Percentiles rank a stretch among this genome's conserved stretches.
phyloP scores from a whole-genome alignment of 2,329 filamentous ascomycete genomes.

The Nemania sp. region DNA sequence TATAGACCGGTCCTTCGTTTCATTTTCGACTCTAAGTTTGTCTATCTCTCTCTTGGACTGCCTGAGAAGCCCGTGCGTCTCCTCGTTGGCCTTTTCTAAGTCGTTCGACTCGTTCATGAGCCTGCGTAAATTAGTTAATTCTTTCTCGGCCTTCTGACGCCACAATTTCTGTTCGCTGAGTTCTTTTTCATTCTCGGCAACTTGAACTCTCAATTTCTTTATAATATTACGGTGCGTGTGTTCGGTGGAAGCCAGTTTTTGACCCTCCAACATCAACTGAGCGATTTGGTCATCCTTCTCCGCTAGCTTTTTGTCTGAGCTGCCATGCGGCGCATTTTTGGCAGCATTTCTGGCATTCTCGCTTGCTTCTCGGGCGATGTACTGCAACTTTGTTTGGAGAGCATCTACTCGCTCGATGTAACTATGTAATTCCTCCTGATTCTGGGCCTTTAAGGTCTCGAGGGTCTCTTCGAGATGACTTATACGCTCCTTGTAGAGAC shows the following conservation, averaged over 20 bases:
- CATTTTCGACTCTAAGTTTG: constrained; percentile 63
- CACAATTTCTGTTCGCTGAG: constrained; percentile 62
- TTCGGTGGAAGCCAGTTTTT: constrained; percentile 83
- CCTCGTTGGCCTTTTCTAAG: constrained; percentile 59
- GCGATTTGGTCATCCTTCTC: constrained; percentile 93
- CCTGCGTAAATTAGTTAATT: constrained; percentile 52
- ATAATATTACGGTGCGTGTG: constrained; percentile 82
- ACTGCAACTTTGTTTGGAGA: constrained; percentile 87
- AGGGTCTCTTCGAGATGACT: constrained; percentile 44
- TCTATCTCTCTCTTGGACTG: constrained; percentile 52
- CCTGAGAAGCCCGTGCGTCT: constrained; percentile 39
- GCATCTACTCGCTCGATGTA: constrained; percentile 92
- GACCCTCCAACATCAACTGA: constrained; percentile 87
- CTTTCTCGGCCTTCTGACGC: constrained; percentile 61
- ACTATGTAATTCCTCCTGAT: constrained; percentile 80
- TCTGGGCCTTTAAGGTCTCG: constrained; percentile 53
- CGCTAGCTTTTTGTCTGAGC: constrained; percentile 75
- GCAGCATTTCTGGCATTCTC: constrained; percentile 74
- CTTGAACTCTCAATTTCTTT: constrained; percentile 74
- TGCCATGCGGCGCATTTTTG: constrained; percentile 64
- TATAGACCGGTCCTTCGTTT: constrained; percentile 67
- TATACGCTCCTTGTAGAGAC: constrained; percentile 48
- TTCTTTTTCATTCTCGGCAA: constrained; percentile 68
- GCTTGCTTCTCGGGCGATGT: constrained; percentile 78
- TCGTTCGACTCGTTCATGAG: constrained; percentile 56